Evolutionary conservation across 768 basidiomycete species (phyloP).

Genomic region (Collybia nuda): DNA sequence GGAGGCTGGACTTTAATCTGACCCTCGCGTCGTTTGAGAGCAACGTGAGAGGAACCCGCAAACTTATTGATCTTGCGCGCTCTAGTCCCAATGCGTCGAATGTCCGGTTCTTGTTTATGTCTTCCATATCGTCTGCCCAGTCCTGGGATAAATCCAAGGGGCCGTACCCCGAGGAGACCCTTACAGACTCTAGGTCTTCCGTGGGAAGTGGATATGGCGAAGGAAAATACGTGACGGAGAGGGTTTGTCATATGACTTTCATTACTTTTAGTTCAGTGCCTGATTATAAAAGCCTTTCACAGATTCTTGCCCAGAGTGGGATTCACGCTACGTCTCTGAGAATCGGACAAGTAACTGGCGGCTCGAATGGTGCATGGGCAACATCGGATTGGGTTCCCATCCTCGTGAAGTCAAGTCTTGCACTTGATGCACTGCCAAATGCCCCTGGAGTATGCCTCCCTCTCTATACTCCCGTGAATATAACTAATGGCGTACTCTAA

Average conservation of each 20-base stretch:
- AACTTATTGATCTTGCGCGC: constrained; percentile 28
- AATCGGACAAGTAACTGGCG: constrained; percentile 38
- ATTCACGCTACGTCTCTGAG: constrained; percentile 28
- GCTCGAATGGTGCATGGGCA: constrained; percentile 36
- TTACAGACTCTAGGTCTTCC: constrained; percentile 21
- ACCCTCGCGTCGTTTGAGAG: constrained; percentile 34
- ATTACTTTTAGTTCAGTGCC: background rate
- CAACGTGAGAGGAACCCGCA: constrained; percentile 28
- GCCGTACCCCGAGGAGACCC: constrained; percentile 31
- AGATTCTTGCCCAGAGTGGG: constrained; percentile 30
- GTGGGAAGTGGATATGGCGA: constrained; percentile 29
- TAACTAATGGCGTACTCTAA: constrained; percentile 2
- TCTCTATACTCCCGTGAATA: background rate
- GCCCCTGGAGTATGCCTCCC: constrained; percentile 23
- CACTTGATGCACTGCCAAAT: constrained; percentile 25
- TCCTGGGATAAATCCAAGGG: constrained; percentile 18
- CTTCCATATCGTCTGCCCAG: constrained; percentile 27
- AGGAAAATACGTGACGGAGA: constrained; percentile 32
- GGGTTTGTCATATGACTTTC: constrained; percentile 16
- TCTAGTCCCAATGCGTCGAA: constrained; percentile 13
- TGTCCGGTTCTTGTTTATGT: constrained; percentile 30
- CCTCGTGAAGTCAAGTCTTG: constrained; percentile 32
- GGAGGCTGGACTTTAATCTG: constrained; percentile 41
- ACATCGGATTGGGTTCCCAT: constrained; percentile 39
- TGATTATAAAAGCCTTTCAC: background rate